phyloP scores from a whole-genome alignment of 2,329 filamentous ascomycete species.

The Microthyrium microscopicum region DNA sequence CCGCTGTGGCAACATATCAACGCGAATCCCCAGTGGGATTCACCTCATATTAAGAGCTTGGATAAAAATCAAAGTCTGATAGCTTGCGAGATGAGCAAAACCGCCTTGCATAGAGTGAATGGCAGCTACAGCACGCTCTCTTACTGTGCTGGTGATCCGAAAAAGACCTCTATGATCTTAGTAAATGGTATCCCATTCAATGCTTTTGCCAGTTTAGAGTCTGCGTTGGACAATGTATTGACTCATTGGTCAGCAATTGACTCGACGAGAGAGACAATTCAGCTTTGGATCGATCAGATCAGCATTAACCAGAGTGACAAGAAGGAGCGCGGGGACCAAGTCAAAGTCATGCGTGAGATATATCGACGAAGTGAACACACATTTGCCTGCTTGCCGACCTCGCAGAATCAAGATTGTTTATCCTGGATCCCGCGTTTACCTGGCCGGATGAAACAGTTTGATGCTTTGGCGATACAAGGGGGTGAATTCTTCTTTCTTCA shows the following conservation, averaged over 20 bases:
- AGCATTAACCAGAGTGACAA: background rate
- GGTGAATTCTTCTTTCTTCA: too few species aligned
- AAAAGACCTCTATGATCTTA: background rate
- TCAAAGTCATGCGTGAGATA: background rate
- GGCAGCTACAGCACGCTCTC: too few species aligned
- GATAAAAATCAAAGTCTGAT: too few species aligned
- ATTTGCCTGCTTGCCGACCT: background rate
- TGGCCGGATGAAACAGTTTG: too few species aligned
- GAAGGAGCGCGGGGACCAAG: background rate
- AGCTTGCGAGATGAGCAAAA: too few species aligned
- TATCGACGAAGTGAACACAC: background rate
- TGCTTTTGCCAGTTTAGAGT: constrained; percentile 3
- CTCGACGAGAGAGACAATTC: background rate
- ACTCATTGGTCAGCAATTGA: background rate
- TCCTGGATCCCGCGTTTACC: too few species aligned
- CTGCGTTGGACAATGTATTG: background rate
- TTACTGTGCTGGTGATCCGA: background rate
- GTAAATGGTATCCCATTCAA: constrained; percentile 3
- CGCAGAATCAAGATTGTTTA: too few species aligned
- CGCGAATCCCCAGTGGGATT: too few species aligned
- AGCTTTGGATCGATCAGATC: background rate
- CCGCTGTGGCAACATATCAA: too few species aligned
- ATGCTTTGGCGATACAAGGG: too few species aligned
- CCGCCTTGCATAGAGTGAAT: too few species aligned
- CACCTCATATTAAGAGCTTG: too few species aligned